Evolutionary conservation across 805 yeast genomes (phyloP).

Genomic region (Pichia heedii): DNA sequence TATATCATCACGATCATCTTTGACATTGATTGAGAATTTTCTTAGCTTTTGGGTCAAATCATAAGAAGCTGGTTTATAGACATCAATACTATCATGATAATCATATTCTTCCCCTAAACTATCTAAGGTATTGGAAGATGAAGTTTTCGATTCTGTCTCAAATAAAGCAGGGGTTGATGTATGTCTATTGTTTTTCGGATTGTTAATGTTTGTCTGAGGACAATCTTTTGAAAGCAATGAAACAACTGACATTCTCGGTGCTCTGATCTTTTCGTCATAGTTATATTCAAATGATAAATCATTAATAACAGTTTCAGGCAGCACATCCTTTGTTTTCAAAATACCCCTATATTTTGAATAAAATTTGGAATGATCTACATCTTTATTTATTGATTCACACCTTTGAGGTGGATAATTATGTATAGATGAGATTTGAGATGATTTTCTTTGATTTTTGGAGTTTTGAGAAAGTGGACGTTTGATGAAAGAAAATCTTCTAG

Average conservation of each 20-base stretch:
- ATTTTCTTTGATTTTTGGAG: slow-evolving; percentile 9
- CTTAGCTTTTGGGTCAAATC: slow-evolving; percentile 35
- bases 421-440: slow-evolving; percentile 24
- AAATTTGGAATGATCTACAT: slow-evolving; percentile 23
- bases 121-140: slow-evolving; percentile 13
- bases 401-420: slow-evolving; percentile 24
- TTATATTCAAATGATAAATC: slow-evolving; percentile 28
- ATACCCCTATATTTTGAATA: slow-evolving; percentile 25
- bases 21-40: slow-evolving; percentile 18
- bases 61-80: slow-evolving; percentile 38
- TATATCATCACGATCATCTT: neutral
- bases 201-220: neutral
- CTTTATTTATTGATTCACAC: slow-evolving; percentile 22
- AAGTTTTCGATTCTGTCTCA: slow-evolving; percentile 5
- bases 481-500: slow-evolving; percentile 22
- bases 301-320: slow-evolving; percentile 20
- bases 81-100: neutral
- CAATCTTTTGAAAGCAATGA: slow-evolving; percentile 16
- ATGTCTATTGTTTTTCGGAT: too few species aligned
- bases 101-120: slow-evolving; percentile 13
- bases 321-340: slow-evolving; percentile 23
- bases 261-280: slow-evolving; percentile 47
- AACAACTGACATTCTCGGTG: slow-evolving; percentile 40
- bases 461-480: slow-evolving; percentile 21
- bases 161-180: slow-evolving; percentile 1